Base-by-base conservation (phyloP, 1,139 yeast species). In the Nakaseomyces sp. region DNA sequence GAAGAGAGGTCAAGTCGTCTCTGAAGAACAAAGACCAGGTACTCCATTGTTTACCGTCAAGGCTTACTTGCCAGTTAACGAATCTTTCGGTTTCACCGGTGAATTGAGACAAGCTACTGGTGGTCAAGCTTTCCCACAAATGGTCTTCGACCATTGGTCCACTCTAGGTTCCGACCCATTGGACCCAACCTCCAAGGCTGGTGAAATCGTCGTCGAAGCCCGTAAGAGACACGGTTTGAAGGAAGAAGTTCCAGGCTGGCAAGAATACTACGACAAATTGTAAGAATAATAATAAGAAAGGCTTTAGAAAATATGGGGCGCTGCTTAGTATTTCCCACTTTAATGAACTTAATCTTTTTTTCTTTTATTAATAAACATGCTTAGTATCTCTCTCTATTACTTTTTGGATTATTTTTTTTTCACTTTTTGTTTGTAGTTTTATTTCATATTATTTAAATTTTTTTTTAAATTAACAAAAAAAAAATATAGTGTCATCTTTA, bases 71-170 rank as follows among this genome's bases (percentile, higher is more conserved):
- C 98, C 98, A 73, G 97, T 91, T 67, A 91, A 91, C 77, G 98
- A 91, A 81, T 91, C 98, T 52, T 91, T 91, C 82, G 98, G 98
- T 84, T 91, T 91, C 96, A 84, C 96, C 66, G 91, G 94, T 77
- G 95, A 88, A 69, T 85, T 91, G 71, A 88, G 98, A 82, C 96
- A 89, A 78, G 96, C 97, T 68, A 91, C 98, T 67, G 96, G 96
- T 85, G 98, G 98, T 75, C 98, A 91, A 81, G 98, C 98, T 72
- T 91, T 91, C 97, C 98, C 98, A 77, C 97, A 89, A 79, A 81
- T 91, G 94, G 91, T 91, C 73, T 91, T 91, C 75, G 97, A 89
- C 73, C 98, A 91, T 74, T 91, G 97, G 97, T 78, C 87, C 59
- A 72, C 84, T 65, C 76, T 91, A 78, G 67, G 70, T 61, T 95